Base-by-base conservation (phyloP, 768 basidiomycete genomes). In the Termitomyces sp. region DNA sequence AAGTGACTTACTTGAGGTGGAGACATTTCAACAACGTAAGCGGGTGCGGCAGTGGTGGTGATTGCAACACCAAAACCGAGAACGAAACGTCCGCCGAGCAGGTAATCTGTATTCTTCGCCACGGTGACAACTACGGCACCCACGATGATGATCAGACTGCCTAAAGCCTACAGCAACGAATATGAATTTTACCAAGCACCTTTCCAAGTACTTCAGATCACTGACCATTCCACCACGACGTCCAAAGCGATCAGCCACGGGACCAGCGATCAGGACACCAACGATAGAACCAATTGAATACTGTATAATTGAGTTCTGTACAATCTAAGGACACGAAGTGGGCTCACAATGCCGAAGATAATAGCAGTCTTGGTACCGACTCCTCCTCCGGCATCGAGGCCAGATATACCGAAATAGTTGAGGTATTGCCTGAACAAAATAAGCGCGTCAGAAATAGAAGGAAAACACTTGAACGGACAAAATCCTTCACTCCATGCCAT, bases 11-110 rank as follows among this genome's bases (percentile, higher is more conserved):
- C 75, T 60, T 80, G 79, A 17, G 81, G 80, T 44, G 84, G 84
- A 12, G 80, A 78, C 66, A 84, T 80, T 66, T 85, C 84, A 19
- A 79, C 76, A 9, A 78, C 76, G 64, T 83, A 84, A 16, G 78
- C 67, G 5, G 76, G 74, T 2, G 74, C 74, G 1, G 76, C 76
- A 9, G 74, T 76, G 17, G 76, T 72, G 5, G 72, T 70, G 14
- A 79, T 76, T 3, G 77, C 69, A 16, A 83, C 79, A 56, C 81
- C 79, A 60, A 81, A 78, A 28, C 82, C 82, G 37, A 84, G 72
- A 41, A 82, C 68, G 61, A 80, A 79, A 25, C 80, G 68, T 43
- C 81, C 83, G 19, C 68, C 79, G 37, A 83, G 70, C 52, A 85
- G 77, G 59, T 82, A 81, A 5, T 68, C 55, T 23, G 72, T 68